These are phyloP conservation scores for Backusella australiensis DNA, from an alignment of 192 early-diverging fungal genomes.

Conservation along the genomic window DNA sequence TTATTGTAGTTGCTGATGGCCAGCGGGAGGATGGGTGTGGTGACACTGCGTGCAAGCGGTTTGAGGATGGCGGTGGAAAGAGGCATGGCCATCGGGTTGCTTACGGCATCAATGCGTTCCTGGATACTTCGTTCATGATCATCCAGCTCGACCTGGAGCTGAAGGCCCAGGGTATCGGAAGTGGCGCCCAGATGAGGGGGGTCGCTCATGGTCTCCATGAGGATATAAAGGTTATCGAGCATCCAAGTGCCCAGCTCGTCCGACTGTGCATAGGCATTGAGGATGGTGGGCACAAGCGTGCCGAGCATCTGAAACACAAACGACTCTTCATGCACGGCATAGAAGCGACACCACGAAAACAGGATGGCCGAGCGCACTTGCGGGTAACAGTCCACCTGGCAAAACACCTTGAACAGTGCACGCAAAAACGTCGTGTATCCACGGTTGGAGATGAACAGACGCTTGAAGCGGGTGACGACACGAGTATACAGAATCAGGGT, in stretches of 20 bases:
- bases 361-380: conserved; percentile 44
- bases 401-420: conserved; percentile 55
- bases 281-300: conserved; percentile 45
- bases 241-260: conserved; percentile 38
- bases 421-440: conserved; percentile 52
- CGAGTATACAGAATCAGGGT: conserved; percentile 47
- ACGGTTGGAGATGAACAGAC: conserved; percentile 50
- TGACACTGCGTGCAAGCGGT: conserved; percentile 24
- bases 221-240: conserved; percentile 37
- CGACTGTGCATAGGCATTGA: conserved; percentile 39
- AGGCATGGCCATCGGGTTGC: conserved; percentile 26
- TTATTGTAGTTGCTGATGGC: conserved; percentile 23
- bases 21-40: conserved; percentile 17
- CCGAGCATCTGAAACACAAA: conserved; percentile 59
- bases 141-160: conserved; percentile 36
- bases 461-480: conserved; percentile 44
- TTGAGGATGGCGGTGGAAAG: conserved; percentile 30
- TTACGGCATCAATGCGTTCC: conserved; percentile 26
- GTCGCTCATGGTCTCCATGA: conserved; percentile 46
- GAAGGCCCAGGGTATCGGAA: conserved; percentile 31
- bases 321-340: conserved; percentile 52
- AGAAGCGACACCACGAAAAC: conserved; percentile 50
- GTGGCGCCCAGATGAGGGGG: conserved; percentile 31
- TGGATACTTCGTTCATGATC: conserved; percentile 34
- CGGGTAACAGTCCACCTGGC: conserved; percentile 36